Evolutionary conservation across 169 alveolate species (phyloP), one percentile per base, ranked within the genome.

Genomic region (Plasmodium sp.): DNA sequence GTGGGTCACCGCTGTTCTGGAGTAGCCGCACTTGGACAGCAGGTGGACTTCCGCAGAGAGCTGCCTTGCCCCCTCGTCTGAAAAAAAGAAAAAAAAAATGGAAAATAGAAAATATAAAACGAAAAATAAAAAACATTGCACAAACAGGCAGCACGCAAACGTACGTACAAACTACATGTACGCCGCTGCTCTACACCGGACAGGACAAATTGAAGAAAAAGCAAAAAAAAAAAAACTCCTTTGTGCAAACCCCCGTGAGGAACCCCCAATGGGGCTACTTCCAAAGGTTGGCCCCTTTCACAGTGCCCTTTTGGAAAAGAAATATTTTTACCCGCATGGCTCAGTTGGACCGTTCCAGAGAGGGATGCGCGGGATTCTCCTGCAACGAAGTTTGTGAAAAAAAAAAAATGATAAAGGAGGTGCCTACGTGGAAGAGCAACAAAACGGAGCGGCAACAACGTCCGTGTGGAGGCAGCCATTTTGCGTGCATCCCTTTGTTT

Each of bases 1-100:
- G 58, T 85, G 58, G 36, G 56, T 39, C 77, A 85, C 58, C 12
- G 77, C 62, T 12, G 86, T 85, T 85, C 56, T 74, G 27, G 93
- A 74, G 67, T 73, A 85, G 39, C 27, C 27, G 18, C 54, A 85
- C 62, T 85, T 85, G 34, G 84, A 73, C 1, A 74, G 48, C 54
- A 85, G 45, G 51, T 85, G 75, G 27, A 77, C 54, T 75, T 85
- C 81, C 33, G 48, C 93, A 71, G 45, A 58, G 54, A 85, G 41
- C 84, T 85, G 82, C 36, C 27, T 54, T 18, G 31, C 39, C 5
- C 36, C 27, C 58, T 36, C 27, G 14, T 45, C 93, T 85, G 58
- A 75, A 43, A 51, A 85, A 51, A 75, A 74, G 54, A 58, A 34
- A 83, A 81, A 1, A n/a, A 45, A 3, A 81, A 27, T n/a, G n/a